Evolutionary conservation across 2,329 filamentous ascomycete species (phyloP), one percentile per base, ranked within the genome.

Genomic region (Trichoderma aggressivum): DNA sequence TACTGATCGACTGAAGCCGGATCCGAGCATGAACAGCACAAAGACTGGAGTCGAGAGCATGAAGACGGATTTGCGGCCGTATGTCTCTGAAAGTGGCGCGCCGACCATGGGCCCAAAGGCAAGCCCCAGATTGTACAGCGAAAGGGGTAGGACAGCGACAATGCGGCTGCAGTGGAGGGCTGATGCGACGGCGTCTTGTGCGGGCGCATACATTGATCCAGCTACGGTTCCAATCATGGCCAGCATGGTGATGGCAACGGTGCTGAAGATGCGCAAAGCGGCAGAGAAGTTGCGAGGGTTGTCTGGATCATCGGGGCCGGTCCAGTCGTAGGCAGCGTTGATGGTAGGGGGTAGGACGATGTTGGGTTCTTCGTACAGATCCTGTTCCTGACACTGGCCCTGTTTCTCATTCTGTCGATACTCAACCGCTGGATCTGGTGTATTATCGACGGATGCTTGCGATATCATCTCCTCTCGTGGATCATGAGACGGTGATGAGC

Each of bases 241-340:
- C 77, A 93, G 92, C 75, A 90, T 91, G 7, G 90, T 92, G 21
- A 87, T 76, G 1, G 93, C 91, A 0, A 96, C 92, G 24, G 93
- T 96, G 77, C 88, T 90, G 75, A 90, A 91, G 90, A 92, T 93
- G 80, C 94, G 94, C 79, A 84, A 89, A 1, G 81, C 82, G 78
- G 92, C 92, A 47, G 87, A 88, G 90, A 92, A 95, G 81, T 94
- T 94, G 84, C 94, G 94, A 0, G 92, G 92, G 77, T 94, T 94
- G 74, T 91, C 91, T 0, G 88, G 88, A 78, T 94, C 92, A 73
- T 89, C 83, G 14, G 90, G 85, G 8, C 74, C 75, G n/a, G 74
- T 76, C 76, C 76, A 78, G 73, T 78, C 76, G 61, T 73, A 75
- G 18, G 74, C 75, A 6, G 75, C 76, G 70, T 78, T 77, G 73